phyloP scores from a whole-genome alignment of 768 basidiomycete genomes.

The Hypholoma fasciculare region DNA sequence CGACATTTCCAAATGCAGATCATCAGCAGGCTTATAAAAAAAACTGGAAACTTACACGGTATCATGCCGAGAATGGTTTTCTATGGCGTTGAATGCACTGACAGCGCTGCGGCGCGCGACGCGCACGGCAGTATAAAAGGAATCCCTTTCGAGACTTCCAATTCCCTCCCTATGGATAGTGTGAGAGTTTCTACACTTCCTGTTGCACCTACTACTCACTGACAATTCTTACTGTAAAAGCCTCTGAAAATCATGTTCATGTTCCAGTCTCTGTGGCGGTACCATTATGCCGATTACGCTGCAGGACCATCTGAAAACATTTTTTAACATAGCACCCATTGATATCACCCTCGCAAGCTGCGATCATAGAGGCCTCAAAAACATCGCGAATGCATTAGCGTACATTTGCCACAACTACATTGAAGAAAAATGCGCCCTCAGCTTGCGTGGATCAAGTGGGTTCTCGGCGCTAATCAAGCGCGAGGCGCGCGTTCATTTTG shows the following conservation, averaged over 20 bases:
- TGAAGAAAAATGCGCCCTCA: not conserved
- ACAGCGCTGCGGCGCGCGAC: not conserved
- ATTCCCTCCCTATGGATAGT: not conserved
- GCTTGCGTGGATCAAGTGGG: not conserved
- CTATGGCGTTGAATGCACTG: not conserved
- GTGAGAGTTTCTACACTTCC: not conserved
- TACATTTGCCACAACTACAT: not conserved
- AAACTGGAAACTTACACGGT: not conserved
- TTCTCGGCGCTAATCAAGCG: not conserved
- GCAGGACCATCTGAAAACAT: slow-evolving; percentile 1
- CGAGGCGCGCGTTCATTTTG: not conserved
- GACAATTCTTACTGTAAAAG: not conserved
- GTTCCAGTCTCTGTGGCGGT: not conserved
- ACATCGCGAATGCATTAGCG: not conserved
- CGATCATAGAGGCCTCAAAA: not conserved
- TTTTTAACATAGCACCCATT: not conserved
- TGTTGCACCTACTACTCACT: not conserved
- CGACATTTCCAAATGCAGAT: not conserved
- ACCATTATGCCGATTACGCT: not conserved
- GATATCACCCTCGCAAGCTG: not conserved
- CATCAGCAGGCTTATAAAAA: not conserved
- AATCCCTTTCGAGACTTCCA: not conserved
- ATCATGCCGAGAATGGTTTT: not conserved
- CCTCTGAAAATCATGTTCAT: not conserved
- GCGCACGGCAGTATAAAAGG: not conserved